A percentile compares a stretch with the other conserved stretches of the same genome.
phyloP scores from a whole-genome alignment of 2,329 filamentous ascomycete genomes.

The Fusarium cicatricum region DNA sequence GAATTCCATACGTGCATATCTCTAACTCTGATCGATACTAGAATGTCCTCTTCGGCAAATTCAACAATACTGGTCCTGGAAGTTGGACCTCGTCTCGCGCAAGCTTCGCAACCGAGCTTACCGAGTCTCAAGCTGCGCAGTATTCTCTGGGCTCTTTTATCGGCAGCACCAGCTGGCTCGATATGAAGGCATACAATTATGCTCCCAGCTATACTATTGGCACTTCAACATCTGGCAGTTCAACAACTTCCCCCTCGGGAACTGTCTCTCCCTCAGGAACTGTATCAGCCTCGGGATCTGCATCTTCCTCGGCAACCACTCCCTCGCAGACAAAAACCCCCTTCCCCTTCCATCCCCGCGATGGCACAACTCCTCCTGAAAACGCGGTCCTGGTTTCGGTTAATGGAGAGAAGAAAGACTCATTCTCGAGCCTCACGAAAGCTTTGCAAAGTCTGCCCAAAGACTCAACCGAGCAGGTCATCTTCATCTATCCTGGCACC shows the following conservation, averaged over 20 bases:
- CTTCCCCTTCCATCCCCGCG: conserved; percentile 45
- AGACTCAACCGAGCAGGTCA: conserved; percentile 42
- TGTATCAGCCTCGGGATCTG: too few species aligned
- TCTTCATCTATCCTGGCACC: conserved; percentile 55
- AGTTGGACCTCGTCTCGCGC: conserved; percentile 34
- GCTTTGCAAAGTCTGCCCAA: conserved; percentile 41
- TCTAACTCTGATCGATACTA: too few species aligned
- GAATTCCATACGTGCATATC: too few species aligned
- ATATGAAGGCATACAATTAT: conserved; percentile 36
- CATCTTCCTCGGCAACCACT: conserved; percentile 42
- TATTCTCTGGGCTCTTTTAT: conserved; percentile 32
- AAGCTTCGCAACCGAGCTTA: conserved; percentile 35
- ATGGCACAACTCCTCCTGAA: conserved; percentile 50
- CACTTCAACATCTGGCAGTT: background rate
- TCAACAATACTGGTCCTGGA: conserved; percentile 60
- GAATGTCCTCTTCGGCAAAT: conserved; percentile 64
- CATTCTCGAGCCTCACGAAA: conserved; percentile 42
- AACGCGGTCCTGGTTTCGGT: conserved; percentile 53
- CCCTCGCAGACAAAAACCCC: conserved; percentile 13
- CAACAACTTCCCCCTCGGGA: too few species aligned
- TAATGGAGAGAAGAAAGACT: conserved; percentile 33
- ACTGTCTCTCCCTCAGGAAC: too few species aligned
- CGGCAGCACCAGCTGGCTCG: conserved; percentile 35
- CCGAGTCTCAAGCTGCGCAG: conserved; percentile 24
- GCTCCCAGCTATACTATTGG: conserved; percentile 33